phyloP scores from a whole-genome alignment of 129 eudicot genomes.

The Escallonia rubra region DNA sequence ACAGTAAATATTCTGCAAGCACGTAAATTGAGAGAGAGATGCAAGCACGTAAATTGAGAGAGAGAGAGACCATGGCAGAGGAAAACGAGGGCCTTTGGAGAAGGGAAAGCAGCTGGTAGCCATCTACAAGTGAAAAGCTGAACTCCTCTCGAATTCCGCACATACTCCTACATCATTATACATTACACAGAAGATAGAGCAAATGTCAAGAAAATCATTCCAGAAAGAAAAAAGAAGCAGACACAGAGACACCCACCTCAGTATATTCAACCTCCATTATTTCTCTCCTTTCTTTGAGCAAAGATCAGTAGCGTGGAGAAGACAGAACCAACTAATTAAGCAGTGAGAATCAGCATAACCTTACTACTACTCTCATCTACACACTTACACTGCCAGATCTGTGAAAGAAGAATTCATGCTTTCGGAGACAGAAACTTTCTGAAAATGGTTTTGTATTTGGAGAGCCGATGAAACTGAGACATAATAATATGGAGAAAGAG shows the following conservation, averaged over 20 bases:
- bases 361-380: not conserved
- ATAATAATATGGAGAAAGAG: not conserved
- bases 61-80: constrained; percentile 88
- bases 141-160: constrained; percentile 84
- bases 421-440: not conserved
- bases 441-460: not conserved
- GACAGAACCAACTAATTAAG: not conserved
- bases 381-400: not conserved
- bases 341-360: not conserved
- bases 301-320: not conserved
- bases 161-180: constrained; percentile 41
- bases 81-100: constrained; percentile 96
- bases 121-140: constrained; percentile 91
- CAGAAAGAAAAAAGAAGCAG: not conserved
- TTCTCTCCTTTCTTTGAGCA: not conserved
- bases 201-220: constrained; percentile 5
- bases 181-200: constrained; percentile 9
- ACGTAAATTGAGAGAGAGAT: constrained; percentile 5
- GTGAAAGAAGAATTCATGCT: not conserved
- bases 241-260: constrained; percentile 49
- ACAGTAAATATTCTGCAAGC: constrained; percentile 6
- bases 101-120: constrained; percentile 56
- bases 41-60: constrained; percentile 10
- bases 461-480: not conserved
- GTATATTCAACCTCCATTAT: constrained; percentile 66